phyloP scores from a whole-genome alignment of 352 stramenopile genomes.

The Halophytophthora polymorphica region DNA sequence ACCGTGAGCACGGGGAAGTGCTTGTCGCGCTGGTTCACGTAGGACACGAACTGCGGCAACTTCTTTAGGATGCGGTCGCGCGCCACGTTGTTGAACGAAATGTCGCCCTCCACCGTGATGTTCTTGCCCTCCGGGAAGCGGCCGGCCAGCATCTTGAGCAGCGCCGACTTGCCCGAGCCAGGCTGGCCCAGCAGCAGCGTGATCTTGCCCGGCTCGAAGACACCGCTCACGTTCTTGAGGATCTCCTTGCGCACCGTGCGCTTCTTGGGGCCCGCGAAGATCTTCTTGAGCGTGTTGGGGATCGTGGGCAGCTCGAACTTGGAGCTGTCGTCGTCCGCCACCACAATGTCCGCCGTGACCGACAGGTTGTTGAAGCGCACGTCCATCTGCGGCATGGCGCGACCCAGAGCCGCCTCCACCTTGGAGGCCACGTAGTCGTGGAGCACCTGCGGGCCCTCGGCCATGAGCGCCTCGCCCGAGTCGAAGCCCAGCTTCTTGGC shows the following conservation, averaged over 20 bases:
- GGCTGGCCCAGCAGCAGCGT: conserved; percentile 19
- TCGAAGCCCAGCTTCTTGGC: conserved; percentile 5
- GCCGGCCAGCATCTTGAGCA: conserved; percentile 20
- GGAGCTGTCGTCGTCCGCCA: conserved; percentile 1
- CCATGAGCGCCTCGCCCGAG: conserved; percentile 12
- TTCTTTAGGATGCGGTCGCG: conserved; percentile 23
- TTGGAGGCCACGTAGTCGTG: conserved; percentile 16
- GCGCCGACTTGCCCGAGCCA: conserved; percentile 14
- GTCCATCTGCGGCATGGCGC: conserved; percentile 26
- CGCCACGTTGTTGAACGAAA: conserved; percentile 31
- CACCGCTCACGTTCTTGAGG: conserved; percentile 15
- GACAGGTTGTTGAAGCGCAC: conserved; percentile 33
- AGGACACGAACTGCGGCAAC: conserved; percentile 34
- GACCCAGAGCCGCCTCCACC: conserved; percentile 18
- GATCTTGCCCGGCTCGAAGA: conserved; percentile 21
- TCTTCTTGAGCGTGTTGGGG: conserved; percentile 15
- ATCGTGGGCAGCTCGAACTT: conserved; percentile 22
- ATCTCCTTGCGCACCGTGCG: conserved; percentile 13
- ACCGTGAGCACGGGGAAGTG: conserved; percentile 45
- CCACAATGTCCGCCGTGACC: conserved; percentile 13
- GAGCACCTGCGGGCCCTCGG: conserved; percentile 18
- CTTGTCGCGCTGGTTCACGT: conserved; percentile 37
- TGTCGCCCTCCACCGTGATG: conserved; percentile 23
- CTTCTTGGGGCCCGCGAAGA: conserved; percentile 10
- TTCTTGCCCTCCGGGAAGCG: conserved; percentile 27